A percentile compares a stretch with the other conserved stretches of the same genome.
Evolutionary conservation across 345 rosid species (phyloP).

Genomic region (Aethionema arabicum): DNA sequence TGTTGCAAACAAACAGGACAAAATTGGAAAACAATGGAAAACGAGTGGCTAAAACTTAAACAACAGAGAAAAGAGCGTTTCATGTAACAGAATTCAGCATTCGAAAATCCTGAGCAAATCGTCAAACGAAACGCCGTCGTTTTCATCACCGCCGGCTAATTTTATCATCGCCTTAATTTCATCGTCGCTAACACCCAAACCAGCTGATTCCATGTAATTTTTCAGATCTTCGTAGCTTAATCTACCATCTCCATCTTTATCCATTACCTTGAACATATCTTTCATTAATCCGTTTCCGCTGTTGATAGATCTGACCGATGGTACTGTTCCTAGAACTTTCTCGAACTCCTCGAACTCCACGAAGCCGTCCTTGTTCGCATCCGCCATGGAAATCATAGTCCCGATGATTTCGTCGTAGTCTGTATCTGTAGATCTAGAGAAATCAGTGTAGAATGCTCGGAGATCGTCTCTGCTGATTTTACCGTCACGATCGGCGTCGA

Average conservation of each 20-base stretch:
- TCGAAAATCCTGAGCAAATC: conserved; percentile 59
- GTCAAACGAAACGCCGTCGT: conserved; percentile 52
- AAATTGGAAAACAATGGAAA: neutral
- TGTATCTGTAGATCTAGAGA: conserved; percentile 16
- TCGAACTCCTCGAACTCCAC: conserved; percentile 88
- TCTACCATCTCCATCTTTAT: conserved; percentile 80
- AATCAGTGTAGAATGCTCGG: conserved; percentile 54
- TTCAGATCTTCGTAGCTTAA: conserved; percentile 65
- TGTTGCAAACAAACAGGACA: neutral
- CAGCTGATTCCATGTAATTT: conserved; percentile 65
- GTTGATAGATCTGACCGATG: conserved; percentile 1
- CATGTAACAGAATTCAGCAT: conserved; percentile 24
- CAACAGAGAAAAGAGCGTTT: neutral
- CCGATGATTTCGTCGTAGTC: conserved; percentile 45
- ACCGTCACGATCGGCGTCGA: conserved; percentile 90
- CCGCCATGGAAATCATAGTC: conserved; percentile 77
- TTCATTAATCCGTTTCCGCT: conserved; percentile 35
- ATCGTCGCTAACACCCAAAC: conserved; percentile 49
- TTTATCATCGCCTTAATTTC: conserved; percentile 71
- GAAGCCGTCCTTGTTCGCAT: conserved; percentile 69
- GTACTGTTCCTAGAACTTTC: conserved; percentile 44
- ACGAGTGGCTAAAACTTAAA: neutral
- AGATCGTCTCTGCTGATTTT: conserved; percentile 81
- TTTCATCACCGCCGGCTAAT: conserved; percentile 52
- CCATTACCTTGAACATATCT: conserved; percentile 78